Conservation (phyloP, 305 asterid species). For the Euphrasia arctica region DNA sequence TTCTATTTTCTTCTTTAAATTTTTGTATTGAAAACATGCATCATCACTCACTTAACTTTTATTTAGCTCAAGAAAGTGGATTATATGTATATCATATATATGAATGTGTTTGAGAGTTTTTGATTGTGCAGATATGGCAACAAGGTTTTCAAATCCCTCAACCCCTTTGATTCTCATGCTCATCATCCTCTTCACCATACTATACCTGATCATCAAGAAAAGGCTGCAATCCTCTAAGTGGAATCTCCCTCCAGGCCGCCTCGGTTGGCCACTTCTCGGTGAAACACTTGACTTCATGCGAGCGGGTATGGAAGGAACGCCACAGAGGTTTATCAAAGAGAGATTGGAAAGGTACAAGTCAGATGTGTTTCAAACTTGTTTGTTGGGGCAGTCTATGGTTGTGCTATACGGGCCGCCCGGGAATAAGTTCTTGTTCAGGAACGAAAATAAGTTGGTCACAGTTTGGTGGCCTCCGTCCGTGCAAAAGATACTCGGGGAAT, state of each 20-base stretch:
- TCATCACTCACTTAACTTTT: no score
- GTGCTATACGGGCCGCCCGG: constrained; percentile 46
- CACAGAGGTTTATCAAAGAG: constrained; percentile 33
- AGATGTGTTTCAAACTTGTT: constrained; percentile 36
- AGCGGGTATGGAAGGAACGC: constrained; percentile 27
- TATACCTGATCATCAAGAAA: no score
- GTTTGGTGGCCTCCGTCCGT: constrained; percentile 42
- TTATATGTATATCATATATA: no score
- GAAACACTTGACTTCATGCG: constrained; percentile 37
- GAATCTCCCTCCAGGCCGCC: constrained; percentile 50
- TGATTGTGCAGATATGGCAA: neutral
- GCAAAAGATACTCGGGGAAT: constrained; percentile 26
- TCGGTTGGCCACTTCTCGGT: constrained; percentile 53
- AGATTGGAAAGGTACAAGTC: constrained; percentile 35
- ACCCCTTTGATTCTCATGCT: no score
- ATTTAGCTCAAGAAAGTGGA: no score
- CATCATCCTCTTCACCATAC: no score
- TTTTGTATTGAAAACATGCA: no score
- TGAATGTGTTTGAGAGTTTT: no score
- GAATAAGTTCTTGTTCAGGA: constrained; percentile 47
- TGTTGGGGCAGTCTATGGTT: constrained; percentile 40
- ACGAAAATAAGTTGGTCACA: constrained; percentile 39
- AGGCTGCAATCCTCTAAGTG: neutral
- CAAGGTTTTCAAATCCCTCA: no score
- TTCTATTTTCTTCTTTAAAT: no score